Conservation (phyloP, 345 rosid genomes). For the Salix udensis region DNA sequence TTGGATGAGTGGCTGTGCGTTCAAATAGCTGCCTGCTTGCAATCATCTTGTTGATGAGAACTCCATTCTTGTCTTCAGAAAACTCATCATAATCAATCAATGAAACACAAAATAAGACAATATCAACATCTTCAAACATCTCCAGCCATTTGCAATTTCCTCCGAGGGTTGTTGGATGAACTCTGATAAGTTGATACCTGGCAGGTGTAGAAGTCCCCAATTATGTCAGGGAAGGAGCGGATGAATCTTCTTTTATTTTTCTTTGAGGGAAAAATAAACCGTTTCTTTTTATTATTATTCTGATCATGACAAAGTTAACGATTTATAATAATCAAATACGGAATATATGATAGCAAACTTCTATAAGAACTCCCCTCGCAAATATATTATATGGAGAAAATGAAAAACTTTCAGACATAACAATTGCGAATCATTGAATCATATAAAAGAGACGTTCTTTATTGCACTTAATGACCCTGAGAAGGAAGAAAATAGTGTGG, state of each 20-base stretch:
- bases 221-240: too few relatives aligned
- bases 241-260: not conserved
- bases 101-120: slow-evolving; percentile 71
- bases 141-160: slow-evolving; percentile 73
- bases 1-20: slow-evolving; percentile 50
- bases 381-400: not conserved
- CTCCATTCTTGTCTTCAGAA: slow-evolving; percentile 46
- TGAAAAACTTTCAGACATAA: not conserved
- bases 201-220: too few relatives aligned
- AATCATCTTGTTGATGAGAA: slow-evolving; percentile 68
- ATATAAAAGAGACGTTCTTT: not conserved
- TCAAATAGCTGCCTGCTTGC: slow-evolving; percentile 67
- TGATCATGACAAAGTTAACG: not conserved
- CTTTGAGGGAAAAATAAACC: too few relatives aligned
- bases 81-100: slow-evolving; percentile 57
- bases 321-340: not conserved
- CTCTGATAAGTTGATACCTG: slow-evolving; percentile 86
- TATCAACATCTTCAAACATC: slow-evolving; percentile 77
- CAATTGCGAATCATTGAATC: not conserved
- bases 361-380: not conserved
- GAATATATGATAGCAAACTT: not conserved
- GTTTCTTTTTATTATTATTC: too few relatives aligned
- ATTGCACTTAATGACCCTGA: not conserved
- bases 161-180: slow-evolving; percentile 63
- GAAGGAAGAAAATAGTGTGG: not conserved